Conservation (phyloP, 805 yeast genomes). For the Saccharomyces kudriavzevii region DNA sequence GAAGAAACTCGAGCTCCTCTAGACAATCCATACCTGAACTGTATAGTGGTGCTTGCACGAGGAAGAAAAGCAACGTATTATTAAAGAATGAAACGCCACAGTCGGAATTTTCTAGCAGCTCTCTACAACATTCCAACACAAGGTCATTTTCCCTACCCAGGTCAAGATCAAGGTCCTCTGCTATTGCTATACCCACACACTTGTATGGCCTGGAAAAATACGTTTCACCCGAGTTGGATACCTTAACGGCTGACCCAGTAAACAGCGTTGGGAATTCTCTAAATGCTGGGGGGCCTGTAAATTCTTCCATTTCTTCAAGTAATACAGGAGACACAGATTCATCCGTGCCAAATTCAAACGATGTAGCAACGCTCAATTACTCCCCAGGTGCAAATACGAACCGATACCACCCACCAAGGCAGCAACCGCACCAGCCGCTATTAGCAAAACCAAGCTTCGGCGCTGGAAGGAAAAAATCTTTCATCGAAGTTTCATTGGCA, state of each 20-base stretch:
- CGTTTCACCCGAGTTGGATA: constrained; percentile 24
- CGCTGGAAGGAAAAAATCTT: constrained; percentile 14
- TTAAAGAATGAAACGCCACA: neutral
- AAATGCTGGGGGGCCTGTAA: neutral
- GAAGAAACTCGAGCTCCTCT: neutral
- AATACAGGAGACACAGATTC: neutral
- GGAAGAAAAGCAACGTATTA: neutral
- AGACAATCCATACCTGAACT: neutral
- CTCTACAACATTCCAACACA: neutral
- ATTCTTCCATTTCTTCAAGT: neutral
- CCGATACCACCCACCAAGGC: neutral
- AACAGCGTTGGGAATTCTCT: neutral
- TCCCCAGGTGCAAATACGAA: neutral
- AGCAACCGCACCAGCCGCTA: neutral
- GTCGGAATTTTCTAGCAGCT: neutral
- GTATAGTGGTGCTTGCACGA: neutral
- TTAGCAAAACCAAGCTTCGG: neutral
- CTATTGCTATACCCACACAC: constrained; percentile 21
- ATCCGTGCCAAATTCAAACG: neutral
- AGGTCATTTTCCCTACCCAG: neutral
- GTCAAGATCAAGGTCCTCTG: constrained; percentile 12
- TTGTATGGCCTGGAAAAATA: constrained; percentile 24
- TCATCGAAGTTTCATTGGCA: constrained; percentile 17
- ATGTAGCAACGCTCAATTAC: neutral
- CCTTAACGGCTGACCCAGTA: constrained; percentile 9